Evolutionary conservation across 2,329 filamentous ascomycete species (phyloP).

Genomic region (Alternaria consortialis): DNA sequence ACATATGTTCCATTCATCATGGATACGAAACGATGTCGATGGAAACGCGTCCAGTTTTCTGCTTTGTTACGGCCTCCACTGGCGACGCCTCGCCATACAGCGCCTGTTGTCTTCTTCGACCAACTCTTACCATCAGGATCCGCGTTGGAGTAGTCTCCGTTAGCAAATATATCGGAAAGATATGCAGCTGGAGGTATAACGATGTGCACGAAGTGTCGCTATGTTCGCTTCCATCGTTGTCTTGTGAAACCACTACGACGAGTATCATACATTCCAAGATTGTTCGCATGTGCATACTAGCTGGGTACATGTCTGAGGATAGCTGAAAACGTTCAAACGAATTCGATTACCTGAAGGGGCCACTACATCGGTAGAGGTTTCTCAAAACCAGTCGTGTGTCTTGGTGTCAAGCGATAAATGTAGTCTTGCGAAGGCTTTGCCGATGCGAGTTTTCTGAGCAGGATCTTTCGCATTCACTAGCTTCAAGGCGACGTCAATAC

Average conservation of each 20-base stretch:
- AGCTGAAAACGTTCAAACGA: background rate
- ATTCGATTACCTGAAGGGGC: too few species aligned
- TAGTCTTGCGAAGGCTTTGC: background rate
- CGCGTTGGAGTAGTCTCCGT: conserved; percentile 52
- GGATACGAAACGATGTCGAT: conserved; percentile 77
- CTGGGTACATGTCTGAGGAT: too few species aligned
- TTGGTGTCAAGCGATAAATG: background rate
- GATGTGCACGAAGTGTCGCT: conserved; percentile 45
- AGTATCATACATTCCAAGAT: background rate
- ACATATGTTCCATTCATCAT: conserved; percentile 75
- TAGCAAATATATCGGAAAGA: conserved; percentile 53
- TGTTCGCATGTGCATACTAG: too few species aligned
- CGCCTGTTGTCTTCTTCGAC: conserved; percentile 52
- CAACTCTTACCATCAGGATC: conserved; percentile 52
- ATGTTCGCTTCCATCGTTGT: too few species aligned
- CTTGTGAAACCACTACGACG: background rate
- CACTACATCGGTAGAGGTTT: background rate
- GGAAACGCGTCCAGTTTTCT: conserved; percentile 75
- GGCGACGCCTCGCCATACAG: conserved; percentile 60
- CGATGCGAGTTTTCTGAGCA: background rate
- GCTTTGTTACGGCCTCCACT: conserved; percentile 58
- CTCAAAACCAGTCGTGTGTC: background rate
- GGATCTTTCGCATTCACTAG: background rate
- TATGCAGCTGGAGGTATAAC: conserved; percentile 61
- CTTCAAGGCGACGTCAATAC: too few species aligned